Conservation (phyloP, 352 stramenopile genomes). For the Globisporangium splendens region DNA sequence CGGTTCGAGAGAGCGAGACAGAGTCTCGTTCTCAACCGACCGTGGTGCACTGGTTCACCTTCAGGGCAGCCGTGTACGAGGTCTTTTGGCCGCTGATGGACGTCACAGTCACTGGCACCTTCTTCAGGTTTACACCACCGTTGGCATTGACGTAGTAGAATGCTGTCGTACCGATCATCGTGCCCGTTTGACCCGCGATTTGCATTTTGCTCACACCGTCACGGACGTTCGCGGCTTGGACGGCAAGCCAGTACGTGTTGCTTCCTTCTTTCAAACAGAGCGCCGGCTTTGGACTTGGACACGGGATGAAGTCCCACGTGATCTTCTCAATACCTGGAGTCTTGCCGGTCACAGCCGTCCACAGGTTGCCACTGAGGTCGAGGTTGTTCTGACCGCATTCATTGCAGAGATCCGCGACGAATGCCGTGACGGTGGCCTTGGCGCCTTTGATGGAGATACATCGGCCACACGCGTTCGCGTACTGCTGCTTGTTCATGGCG, state of each 20-base stretch:
- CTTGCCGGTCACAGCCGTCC: conserved; percentile 12
- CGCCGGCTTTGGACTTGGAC: conserved; percentile 8
- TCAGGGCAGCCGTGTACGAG: conserved; percentile 10
- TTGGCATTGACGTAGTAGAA: conserved; percentile 16
- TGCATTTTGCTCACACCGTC: conserved; percentile 8
- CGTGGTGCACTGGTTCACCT: conserved; percentile 11
- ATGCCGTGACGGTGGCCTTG: conserved; percentile 10
- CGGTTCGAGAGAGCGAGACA: too few relatives aligned
- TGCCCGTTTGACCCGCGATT: conserved; percentile 4
- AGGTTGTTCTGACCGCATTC: conserved; percentile 16
- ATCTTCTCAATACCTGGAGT: conserved; percentile 11
- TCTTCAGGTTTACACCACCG: conserved; percentile 5
- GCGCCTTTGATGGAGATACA: conserved; percentile 12
- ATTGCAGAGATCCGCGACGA: conserved; percentile 10
- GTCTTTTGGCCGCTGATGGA: conserved; percentile 3
- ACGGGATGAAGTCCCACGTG: conserved; percentile 9
- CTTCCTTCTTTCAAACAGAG: conserved; percentile 13
- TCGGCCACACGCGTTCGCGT: conserved; percentile 9
- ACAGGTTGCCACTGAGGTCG: conserved; percentile 13
- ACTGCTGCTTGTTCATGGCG: conserved; percentile 16
- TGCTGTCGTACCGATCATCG: conserved; percentile 12
- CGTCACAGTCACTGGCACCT: conserved; percentile 5
- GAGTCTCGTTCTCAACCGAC: neutral
- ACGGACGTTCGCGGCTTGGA: conserved; percentile 13
- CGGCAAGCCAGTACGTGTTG: conserved; percentile 11